A percentile compares a stretch with the other conserved stretches of the same genome.
Evolutionary conservation across 106 monocot genomes (phyloP).

Genomic region (Dioscorea alata): DNA sequence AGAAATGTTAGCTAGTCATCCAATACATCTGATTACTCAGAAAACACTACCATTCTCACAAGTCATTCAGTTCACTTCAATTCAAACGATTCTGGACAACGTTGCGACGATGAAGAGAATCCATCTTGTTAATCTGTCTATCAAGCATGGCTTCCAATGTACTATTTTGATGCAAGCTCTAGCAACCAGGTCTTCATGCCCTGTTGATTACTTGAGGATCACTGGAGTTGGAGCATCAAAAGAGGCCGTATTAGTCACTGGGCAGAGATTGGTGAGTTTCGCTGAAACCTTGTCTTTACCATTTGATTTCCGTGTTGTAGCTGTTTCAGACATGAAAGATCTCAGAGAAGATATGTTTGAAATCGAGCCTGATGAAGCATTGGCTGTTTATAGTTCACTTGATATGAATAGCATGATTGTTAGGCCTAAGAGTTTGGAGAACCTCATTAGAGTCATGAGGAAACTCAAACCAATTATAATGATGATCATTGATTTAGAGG

Average conservation of each 20-base stretch:
- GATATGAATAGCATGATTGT: background rate
- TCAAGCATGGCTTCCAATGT: constrained; percentile 1
- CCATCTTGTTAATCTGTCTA: background rate
- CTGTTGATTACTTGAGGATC: constrained; percentile 2
- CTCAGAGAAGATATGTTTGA: constrained; percentile 4
- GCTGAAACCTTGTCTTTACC: background rate
- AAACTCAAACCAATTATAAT: background rate
- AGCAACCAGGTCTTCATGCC: background rate
- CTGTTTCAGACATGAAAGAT: background rate
- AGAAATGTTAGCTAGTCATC: background rate
- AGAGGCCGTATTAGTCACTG: background rate
- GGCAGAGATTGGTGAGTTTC: background rate
- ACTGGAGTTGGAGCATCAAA: background rate
- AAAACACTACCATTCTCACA: background rate
- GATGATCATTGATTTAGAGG: background rate
- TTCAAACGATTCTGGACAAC: background rate
- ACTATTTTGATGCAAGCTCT: constrained; percentile 6
- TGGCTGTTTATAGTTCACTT: background rate
- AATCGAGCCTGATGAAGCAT: background rate
- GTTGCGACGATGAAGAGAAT: background rate
- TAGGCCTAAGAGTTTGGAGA: background rate
- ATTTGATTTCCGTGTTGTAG: background rate
- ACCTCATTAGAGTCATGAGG: background rate
- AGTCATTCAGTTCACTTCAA: background rate
- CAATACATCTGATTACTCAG: background rate